Conservation (phyloP, 257 asterid genomes). For the Capsicum chinense region DNA sequence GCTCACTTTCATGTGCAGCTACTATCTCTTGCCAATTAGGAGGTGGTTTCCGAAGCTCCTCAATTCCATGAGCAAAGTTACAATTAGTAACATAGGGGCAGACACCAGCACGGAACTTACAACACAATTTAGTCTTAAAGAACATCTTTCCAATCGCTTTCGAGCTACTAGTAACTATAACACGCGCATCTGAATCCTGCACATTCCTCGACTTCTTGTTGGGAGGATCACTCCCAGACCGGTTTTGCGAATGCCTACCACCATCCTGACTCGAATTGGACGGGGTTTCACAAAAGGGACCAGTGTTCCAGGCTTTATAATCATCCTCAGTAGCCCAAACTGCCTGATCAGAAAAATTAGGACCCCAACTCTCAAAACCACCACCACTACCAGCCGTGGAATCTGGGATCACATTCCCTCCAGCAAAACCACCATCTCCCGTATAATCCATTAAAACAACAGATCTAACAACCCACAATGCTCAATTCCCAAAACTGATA, state of each 20-base stretch:
- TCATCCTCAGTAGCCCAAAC: conserved; percentile 85
- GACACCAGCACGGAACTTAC: conserved; percentile 77
- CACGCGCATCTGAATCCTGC: conserved; percentile 49
- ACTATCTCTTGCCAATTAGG: conserved; percentile 86
- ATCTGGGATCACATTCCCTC: conserved; percentile 9
- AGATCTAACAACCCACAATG: conserved; percentile 14
- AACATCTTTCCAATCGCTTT: conserved; percentile 81
- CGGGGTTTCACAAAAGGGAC: conserved; percentile 49
- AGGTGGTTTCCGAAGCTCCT: conserved; percentile 78
- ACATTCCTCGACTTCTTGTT: conserved; percentile 57
- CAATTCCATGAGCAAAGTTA: conserved; percentile 67
- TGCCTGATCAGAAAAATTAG: conserved; percentile 49
- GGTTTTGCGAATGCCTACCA: conserved; percentile 53
- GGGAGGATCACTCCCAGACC: conserved; percentile 60
- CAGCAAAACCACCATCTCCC: conserved; percentile 22
- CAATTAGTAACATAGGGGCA: conserved; percentile 79
- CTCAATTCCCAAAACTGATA: conserved; percentile 21
- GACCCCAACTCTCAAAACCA: conserved; percentile 60
- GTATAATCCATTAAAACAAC: conserved; percentile 13
- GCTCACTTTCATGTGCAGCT: conserved; percentile 67
- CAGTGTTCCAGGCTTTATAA: conserved; percentile 59
- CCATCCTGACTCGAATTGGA: conserved; percentile 59
- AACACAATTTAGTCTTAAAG: conserved; percentile 71
- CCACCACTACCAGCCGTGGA: conserved; percentile 28
- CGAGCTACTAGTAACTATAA: conserved; percentile 48